Percentiles rank a stretch among this genome's conserved stretches.
Conservation (phyloP, 345 rosid genomes). For the Camelina laxa region DNA sequence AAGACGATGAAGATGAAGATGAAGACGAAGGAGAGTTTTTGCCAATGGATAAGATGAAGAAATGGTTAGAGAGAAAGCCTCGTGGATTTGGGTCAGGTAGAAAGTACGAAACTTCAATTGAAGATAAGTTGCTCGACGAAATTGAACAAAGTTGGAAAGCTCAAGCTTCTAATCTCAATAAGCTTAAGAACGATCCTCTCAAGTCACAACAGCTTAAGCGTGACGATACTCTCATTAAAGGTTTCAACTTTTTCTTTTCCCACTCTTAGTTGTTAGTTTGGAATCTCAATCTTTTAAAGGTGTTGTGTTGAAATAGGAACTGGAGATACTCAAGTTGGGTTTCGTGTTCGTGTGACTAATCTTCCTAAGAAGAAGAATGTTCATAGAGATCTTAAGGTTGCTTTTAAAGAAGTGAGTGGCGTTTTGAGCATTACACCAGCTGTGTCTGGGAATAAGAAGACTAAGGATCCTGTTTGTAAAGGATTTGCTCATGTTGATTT, state of each 20-base stretch:
- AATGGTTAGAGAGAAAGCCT: slow-evolving; percentile 77
- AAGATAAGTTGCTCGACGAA: slow-evolving; percentile 83
- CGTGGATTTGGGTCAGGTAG: slow-evolving; percentile 80
- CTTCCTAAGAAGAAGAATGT: slow-evolving; percentile 95
- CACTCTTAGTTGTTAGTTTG: neutral
- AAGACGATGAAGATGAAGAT: slow-evolving; percentile 36
- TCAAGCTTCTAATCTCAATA: slow-evolving; percentile 67
- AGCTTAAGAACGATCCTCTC: slow-evolving; percentile 61
- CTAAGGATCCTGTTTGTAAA: slow-evolving; percentile 84
- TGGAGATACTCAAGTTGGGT: slow-evolving; percentile 53
- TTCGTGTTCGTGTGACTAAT: slow-evolving; percentile 63
- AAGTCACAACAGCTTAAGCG: slow-evolving; percentile 42
- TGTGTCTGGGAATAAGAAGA: slow-evolving; percentile 84
- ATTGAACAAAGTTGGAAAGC: slow-evolving; percentile 67
- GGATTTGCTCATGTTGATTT: slow-evolving; percentile 83
- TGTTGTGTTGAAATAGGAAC: slow-evolving; percentile 43
- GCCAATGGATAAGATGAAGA: slow-evolving; percentile 63
- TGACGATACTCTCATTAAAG: slow-evolving; percentile 36
- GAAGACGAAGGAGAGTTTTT: slow-evolving; percentile 52
- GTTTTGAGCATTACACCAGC: slow-evolving; percentile 64
- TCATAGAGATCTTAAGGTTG: slow-evolving; percentile 73
- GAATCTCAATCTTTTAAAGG: slow-evolving; percentile 29
- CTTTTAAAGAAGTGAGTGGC: slow-evolving; percentile 71
- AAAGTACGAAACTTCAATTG: slow-evolving; percentile 68
- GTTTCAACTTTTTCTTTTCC: neutral